phyloP scores from a whole-genome alignment of 108 stramenopile species.

The Nitzschia palea region DNA sequence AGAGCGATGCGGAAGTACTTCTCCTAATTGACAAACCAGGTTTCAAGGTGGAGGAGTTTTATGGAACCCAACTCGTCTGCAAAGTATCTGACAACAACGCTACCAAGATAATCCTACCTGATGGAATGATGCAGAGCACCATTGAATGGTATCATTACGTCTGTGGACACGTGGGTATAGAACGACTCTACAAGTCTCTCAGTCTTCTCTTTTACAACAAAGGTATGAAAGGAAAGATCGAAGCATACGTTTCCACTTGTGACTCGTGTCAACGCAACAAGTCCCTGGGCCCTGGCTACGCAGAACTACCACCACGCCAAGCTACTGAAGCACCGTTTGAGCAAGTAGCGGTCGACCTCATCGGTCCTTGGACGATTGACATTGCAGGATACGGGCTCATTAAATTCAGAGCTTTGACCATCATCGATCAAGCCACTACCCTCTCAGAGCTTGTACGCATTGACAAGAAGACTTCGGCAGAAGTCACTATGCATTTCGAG shows the following conservation, averaged over 20 bases:
- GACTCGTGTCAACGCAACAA: conserved; percentile 27
- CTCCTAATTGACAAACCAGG: no score
- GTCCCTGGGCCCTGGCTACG: conserved; percentile 17
- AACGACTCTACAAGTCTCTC: conserved; percentile 7
- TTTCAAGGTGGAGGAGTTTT: neutral
- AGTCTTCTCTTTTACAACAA: neutral
- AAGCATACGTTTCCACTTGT: neutral
- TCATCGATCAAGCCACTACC: conserved; percentile 40
- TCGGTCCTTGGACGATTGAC: conserved; percentile 41
- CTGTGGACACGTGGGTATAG: conserved; percentile 28
- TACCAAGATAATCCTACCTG: conserved; percentile 42
- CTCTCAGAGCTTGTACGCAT: conserved; percentile 33
- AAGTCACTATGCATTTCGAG: conserved; percentile 20
- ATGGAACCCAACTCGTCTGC: neutral
- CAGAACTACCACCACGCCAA: conserved; percentile 15
- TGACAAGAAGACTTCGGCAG: conserved; percentile 16
- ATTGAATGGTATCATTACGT: conserved; percentile 40
- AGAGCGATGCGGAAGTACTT: no score
- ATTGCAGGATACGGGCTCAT: neutral
- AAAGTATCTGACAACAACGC: conserved; percentile 12
- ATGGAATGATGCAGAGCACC: neutral
- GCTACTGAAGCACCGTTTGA: conserved; percentile 18
- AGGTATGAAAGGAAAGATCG: neutral
- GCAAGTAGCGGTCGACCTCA: conserved; percentile 35
- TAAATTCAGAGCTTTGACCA: conserved; percentile 37